Conservation (phyloP, 106 monocot genomes). For the Dioscorea zingiberensis region DNA sequence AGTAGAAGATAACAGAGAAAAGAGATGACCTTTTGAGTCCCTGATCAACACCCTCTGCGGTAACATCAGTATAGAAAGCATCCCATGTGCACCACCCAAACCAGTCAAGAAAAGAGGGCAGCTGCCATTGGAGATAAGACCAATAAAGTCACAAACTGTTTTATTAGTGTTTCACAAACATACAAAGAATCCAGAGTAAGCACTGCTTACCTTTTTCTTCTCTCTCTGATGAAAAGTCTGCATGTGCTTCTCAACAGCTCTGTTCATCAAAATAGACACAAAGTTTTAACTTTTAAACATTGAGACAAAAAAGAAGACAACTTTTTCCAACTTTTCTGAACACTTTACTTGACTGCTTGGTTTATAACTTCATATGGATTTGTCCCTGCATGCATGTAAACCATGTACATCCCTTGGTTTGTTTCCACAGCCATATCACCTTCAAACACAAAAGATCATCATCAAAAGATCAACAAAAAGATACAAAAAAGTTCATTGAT, state of each 20-base stretch:
- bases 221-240: slow-evolving; percentile 70
- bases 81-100: slow-evolving; percentile 97
- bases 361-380: slow-evolving; percentile 74
- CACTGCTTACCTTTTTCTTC: slow-evolving; percentile 53
- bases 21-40: slow-evolving; percentile 42
- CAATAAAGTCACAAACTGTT: neutral
- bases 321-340: too few species aligned
- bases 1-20: neutral
- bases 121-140: slow-evolving; percentile 8
- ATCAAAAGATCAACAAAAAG: neutral
- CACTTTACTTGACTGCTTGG: slow-evolving; percentile 66
- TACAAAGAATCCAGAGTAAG: neutral
- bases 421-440: slow-evolving; percentile 58
- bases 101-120: slow-evolving; percentile 73
- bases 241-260: slow-evolving; percentile 67
- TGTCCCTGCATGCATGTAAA: slow-evolving; percentile 58
- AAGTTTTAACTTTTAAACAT: neutral
- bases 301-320: neutral
- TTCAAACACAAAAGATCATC: slow-evolving; percentile 7
- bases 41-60: slow-evolving; percentile 67
- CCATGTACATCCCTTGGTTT: slow-evolving; percentile 37
- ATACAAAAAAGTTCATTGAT: too few species aligned
- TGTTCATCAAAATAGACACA: slow-evolving; percentile 17
- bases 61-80: slow-evolving; percentile 89
- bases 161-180: too few species aligned